phyloP scores from a whole-genome alignment of 2,329 filamentous ascomycete genomes.

The Cytospora piceae region DNA sequence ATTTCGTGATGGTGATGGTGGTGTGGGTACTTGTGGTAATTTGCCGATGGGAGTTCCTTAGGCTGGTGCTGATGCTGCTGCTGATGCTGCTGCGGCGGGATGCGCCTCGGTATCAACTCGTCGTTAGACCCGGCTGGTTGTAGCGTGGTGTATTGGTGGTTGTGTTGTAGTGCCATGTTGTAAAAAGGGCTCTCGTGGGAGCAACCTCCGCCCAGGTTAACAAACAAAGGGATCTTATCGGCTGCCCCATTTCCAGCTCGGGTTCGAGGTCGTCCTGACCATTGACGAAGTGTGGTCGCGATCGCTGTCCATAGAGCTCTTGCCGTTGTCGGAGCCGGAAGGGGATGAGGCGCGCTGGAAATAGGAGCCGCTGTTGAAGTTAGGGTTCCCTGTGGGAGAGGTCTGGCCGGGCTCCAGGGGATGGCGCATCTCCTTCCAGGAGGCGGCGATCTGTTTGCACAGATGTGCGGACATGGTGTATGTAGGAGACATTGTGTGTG shows the following conservation, averaged over 20 bases:
- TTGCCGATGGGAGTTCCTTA: neutral
- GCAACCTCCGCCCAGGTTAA: neutral
- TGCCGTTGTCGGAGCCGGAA: conserved; percentile 37
- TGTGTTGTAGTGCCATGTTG: neutral
- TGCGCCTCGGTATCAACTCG: neutral
- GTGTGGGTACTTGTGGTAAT: neutral
- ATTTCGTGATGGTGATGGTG: conserved; percentile 1
- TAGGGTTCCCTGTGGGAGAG: conserved; percentile 34
- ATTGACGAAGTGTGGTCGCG: conserved; percentile 39
- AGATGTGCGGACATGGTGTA: conserved; percentile 66
- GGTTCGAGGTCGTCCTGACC: conserved; percentile 39
- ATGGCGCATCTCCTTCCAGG: conserved; percentile 58
- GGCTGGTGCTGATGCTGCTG: conserved; percentile 15
- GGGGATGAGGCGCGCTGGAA: conserved; percentile 44
- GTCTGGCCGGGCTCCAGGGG: conserved; percentile 33
- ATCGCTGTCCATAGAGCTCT: conserved; percentile 53
- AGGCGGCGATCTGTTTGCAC: conserved; percentile 63
- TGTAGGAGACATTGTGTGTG: conserved; percentile 56
- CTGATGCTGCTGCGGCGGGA: neutral
- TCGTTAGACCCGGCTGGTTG: neutral
- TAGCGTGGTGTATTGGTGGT: neutral
- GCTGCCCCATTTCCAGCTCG: conserved; percentile 38
- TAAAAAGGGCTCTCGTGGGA: neutral
- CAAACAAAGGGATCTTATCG: conserved; percentile 9
- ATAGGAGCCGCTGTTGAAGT: conserved; percentile 37